phyloP scores from a whole-genome alignment of 2,329 filamentous ascomycete genomes.

The Uncinocarpus reesii region DNA sequence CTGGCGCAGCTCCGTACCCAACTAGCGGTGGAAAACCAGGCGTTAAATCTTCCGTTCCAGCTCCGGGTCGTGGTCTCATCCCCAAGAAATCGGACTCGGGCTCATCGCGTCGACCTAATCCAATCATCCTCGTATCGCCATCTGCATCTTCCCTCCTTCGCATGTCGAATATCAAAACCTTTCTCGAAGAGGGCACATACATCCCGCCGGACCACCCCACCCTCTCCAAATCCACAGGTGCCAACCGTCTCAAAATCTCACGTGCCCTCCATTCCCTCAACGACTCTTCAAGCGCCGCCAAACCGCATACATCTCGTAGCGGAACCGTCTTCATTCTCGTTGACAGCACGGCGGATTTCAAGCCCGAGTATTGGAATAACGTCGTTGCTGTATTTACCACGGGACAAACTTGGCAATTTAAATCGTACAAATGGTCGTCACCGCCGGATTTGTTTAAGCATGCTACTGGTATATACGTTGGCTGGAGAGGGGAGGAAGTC shows the following conservation, averaged over 20 bases:
- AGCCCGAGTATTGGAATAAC: conserved; percentile 93
- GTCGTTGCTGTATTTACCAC: conserved; percentile 97
- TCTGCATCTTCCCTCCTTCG: conserved; percentile 90
- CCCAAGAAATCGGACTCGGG: conserved; percentile 40
- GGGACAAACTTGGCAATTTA: conserved; percentile 97
- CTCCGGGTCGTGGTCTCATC: conserved; percentile 31
- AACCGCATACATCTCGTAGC: conserved; percentile 41
- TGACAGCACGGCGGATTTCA: conserved; percentile 86
- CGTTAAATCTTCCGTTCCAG: conserved; percentile 26
- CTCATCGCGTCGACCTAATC: conserved; percentile 51
- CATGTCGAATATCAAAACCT: conserved; percentile 90
- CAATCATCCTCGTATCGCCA: conserved; percentile 93
- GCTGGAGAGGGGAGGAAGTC: conserved; percentile 74
- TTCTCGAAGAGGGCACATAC: conserved; percentile 78
- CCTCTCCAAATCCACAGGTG: conserved; percentile 51
- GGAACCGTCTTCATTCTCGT: conserved; percentile 91
- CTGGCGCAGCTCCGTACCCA: conserved; percentile 29
- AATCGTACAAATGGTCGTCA: conserved; percentile 90
- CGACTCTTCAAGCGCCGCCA: conserved; percentile 18
- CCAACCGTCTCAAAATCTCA: conserved; percentile 76
- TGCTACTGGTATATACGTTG: conserved; percentile 76
- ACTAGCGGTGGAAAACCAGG: conserved; percentile 24
- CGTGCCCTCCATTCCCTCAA: conserved; percentile 56
- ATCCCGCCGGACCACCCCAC: conserved; percentile 58
- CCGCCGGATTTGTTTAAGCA: conserved; percentile 83